Evolutionary conservation across 257 asterid genomes (phyloP), one percentile per base, ranked within the genome.

Genomic region (Gentiana straminea): DNA sequence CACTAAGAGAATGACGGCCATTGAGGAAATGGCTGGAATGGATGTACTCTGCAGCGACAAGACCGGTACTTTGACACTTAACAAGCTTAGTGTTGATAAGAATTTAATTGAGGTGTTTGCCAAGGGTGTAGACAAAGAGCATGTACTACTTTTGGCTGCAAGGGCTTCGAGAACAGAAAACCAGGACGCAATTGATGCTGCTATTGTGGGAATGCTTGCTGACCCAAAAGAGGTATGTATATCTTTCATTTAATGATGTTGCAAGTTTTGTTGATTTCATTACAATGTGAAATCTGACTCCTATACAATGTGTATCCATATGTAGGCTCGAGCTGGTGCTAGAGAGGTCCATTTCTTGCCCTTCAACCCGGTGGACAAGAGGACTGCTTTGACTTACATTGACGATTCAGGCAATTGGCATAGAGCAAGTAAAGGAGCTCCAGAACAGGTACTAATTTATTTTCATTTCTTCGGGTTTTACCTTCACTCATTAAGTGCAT

Each of bases 371-470:
- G 79, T 84, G 39, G 90, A 81, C 53, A 84, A 81, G 73, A 65
- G 87, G 65, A 81, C 94, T 8, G 85, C 87, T 7, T 83, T 84
- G 33, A 84, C 86, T 36, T 84, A 75, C 61, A 52, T 71, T 45
- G 94, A 84, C 54, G 62, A 50, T 7, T 68, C 66, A 3, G 79
- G 87, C 35, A 77, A 79, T 65, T 77, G 75, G 94, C 94, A 79
- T 39, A 71, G 94, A 71, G 85, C 69, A 55, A 84, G 94, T 84
- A 84, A 84, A 77, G 90, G 90, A 54, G 90, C 94, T 4, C 90
- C 90, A 0, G 90, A 84, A 70, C 94, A 79, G 85, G 86, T 83
- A 68, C 5, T 7, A 43, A 3, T 41, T 7, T 4, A 5, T 10
- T 41, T 41, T 41, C 46, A 41, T 41, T 41, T 39, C 8, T 39